Evolutionary conservation across 2,329 filamentous ascomycete genomes (phyloP).

Genomic region (Aspergillus pseudoterreus): DNA sequence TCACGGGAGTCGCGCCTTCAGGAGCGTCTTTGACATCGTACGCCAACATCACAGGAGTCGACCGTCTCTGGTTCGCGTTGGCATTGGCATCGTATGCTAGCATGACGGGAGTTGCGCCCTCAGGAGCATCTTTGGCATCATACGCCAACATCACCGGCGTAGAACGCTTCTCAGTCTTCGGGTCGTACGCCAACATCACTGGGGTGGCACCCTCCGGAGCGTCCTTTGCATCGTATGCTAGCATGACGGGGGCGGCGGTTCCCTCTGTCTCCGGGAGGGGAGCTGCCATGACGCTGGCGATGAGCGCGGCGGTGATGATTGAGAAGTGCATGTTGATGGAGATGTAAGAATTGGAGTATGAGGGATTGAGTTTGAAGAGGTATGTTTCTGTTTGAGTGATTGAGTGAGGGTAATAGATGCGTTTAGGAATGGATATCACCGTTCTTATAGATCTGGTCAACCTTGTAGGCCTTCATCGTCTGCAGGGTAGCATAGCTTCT

Average conservation of each 20-base stretch:
- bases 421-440: no score
- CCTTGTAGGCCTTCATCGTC: no score
- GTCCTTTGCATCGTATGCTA: not conserved
- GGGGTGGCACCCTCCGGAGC: no score
- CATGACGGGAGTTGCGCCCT: not conserved
- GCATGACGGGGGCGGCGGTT: not conserved
- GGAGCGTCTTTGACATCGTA: no score
- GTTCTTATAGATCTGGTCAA: not conserved
- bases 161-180: not conserved
- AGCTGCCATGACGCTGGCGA: not conserved
- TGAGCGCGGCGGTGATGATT: not conserved
- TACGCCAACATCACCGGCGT: not conserved
- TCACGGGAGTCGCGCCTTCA: no score
- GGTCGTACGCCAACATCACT: not conserved
- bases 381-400: no score
- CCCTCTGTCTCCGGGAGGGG: not conserved
- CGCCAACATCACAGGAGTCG: not conserved
- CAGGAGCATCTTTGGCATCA: not conserved
- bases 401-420: no score
- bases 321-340: not conserved
- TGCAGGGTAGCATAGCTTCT: no score
- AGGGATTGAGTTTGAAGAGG: not conserved
- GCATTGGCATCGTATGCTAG: not conserved
- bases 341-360: not conserved
- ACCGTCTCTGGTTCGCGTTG: not conserved